Evolutionary conservation across 768 basidiomycete genomes (phyloP), one percentile per base, ranked within the genome.

Genomic region (Tulasnella sp.): DNA sequence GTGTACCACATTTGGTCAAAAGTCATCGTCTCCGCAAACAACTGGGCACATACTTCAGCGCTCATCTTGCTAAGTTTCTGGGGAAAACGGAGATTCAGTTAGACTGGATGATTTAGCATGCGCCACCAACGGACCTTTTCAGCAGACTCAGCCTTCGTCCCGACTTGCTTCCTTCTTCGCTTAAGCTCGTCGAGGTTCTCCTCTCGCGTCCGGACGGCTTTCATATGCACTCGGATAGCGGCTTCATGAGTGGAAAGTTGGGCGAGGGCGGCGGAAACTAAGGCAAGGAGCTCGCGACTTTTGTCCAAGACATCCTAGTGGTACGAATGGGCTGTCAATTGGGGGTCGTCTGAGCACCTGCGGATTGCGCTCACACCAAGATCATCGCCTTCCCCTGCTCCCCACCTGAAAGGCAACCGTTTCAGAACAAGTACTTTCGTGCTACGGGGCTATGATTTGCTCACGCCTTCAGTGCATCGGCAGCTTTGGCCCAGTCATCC

Each of bases 11-110:
- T 2, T 64, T 25, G 31, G 58, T 64, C 58, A 34, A 7, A n/a
- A 64, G 25, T 64, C 58, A 34, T 64, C 25, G 22, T 14, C 11
- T 15, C 29, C 2, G 58, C 19, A 29, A 64, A 31, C 29, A 6
- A 38, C 29, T 69, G 49, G 22, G 25, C 25, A 71, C 73, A 14
- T 12, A 79, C 81, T 76, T 96, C 93, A 0, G 92, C 87, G 78
- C 87, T 88, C 95, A 97, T 96, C 85, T 91, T 97, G 83, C 86
- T 88, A 45, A 98, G 87, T 81, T 96, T 97, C 85, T 74, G 54
- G 19, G 34, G 22, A 19, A 39, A 36, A 9, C 1, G 22, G 15
- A 15, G 19, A 29, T 34, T 64, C 8, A 42, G 36, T 29, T 70
- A 17, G n/a, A 15, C 12, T 19, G 40, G 37, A 39, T 17, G 22